Evolutionary conservation across 2,329 filamentous ascomycete genomes (phyloP), one percentile per base, ranked within the genome.

Genomic region (Monosporascus sp.): DNA sequence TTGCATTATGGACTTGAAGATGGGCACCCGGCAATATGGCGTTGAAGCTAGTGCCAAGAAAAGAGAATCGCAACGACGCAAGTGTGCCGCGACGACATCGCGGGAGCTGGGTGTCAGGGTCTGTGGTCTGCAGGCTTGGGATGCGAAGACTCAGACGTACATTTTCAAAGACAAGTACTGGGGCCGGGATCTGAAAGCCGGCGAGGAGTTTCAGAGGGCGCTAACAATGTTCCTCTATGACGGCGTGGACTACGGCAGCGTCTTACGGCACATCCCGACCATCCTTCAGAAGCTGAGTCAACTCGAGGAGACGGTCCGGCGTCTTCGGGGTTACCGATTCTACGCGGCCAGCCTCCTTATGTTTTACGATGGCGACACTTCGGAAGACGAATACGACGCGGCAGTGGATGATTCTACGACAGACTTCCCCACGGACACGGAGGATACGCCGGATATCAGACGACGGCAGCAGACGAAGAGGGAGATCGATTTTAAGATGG

Each of bases 141-240:
- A 97, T 65, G 86, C 85, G 22, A 85, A 85, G 59, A 86, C 84
- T 37, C 84, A 95, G 65, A 85, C 83, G 47, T 97, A 96, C 66
- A 78, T 92, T n/a, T 99, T 97, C 66, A 89, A 96, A 67, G 94
- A 99, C 79, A 99, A 99, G 71, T 99, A 99, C 70, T 96, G 90
- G 67, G 94, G 94, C 2, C 87, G 94, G 51, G 84, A 90, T 61
- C 76, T 99, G 36, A 92, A 92, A 69, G 90, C 88, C 3, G 94
- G 94, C 2, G 78, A 81, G 3, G 90, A 97, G 66, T 97, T 99
- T 64, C 89, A 96, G 65, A 84, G 88, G 54, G 92, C 92, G 0
- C 77, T 99, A 5, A 93, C 86, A 50, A 84, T 89, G 27, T 99
- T 97, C 67, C 81, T 99, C 56, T 96, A 91, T 69, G 90, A 97